A percentile compares a stretch with the other conserved stretches of the same genome.
phyloP scores from a whole-genome alignment of 2,329 filamentous ascomycete genomes.

The Xylaria arbuscula region DNA sequence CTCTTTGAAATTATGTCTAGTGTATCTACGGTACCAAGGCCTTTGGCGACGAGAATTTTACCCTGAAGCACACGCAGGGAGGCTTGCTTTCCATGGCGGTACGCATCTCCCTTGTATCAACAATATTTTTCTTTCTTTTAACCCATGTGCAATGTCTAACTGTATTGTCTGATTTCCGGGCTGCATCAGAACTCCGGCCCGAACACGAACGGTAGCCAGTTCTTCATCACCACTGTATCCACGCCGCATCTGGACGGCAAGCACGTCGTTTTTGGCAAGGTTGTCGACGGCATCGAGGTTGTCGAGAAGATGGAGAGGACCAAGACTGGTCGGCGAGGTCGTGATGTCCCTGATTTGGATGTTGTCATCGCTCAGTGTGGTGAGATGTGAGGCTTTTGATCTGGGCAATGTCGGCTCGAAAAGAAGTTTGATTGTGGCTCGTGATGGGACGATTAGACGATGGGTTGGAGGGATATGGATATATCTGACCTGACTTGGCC shows the following conservation, averaged over 20 bases:
- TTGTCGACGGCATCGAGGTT: slow-evolving; percentile 89
- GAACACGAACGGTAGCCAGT: slow-evolving; percentile 94
- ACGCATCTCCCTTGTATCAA: slow-evolving; percentile 52
- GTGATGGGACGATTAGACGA: background rate
- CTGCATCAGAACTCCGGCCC: slow-evolving; percentile 80
- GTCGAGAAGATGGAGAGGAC: slow-evolving; percentile 93
- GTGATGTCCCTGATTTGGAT: slow-evolving; percentile 87
- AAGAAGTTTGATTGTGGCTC: background rate
- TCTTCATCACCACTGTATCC: slow-evolving; percentile 93
- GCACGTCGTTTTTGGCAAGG: slow-evolving; percentile 94
- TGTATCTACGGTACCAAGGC: slow-evolving; percentile 87
- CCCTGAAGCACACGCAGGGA: slow-evolving; percentile 78
- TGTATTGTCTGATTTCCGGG: background rate
- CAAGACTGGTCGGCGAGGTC: slow-evolving; percentile 76
- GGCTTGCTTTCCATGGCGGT: slow-evolving; percentile 95
- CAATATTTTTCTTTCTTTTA: background rate
- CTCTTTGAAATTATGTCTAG: slow-evolving; percentile 25
- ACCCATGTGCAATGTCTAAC: background rate
- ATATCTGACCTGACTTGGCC: background rate
- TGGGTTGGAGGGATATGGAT: too few species aligned
- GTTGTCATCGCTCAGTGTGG: slow-evolving; percentile 88
- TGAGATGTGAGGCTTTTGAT: slow-evolving; percentile 75
- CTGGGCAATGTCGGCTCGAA: background rate
- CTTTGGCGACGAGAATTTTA: slow-evolving; percentile 93
- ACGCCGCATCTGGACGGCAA: slow-evolving; percentile 92